phyloP scores from a whole-genome alignment of 163 green algal species.

The Scenedesmus sp. region DNA sequence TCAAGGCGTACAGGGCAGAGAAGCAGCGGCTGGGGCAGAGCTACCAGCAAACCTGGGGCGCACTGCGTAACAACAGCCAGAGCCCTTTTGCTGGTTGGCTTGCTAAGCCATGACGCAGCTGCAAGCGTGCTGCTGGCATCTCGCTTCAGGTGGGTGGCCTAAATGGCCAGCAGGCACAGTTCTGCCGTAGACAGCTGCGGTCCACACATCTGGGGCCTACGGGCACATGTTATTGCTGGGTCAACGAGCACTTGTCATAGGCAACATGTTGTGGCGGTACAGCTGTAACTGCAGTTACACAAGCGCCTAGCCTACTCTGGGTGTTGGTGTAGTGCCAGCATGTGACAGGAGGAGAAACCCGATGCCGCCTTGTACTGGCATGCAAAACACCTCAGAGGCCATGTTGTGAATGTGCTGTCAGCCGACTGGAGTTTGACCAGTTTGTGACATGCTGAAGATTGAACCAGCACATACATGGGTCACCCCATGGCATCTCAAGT shows the following conservation, averaged over 20 bases:
- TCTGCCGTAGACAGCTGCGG: neutral
- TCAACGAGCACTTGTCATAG: too few relatives aligned
- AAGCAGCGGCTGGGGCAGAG: neutral
- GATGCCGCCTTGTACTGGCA: too few relatives aligned
- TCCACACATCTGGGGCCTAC: too few relatives aligned
- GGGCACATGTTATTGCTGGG: too few relatives aligned
- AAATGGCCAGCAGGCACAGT: neutral
- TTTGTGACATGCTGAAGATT: neutral
- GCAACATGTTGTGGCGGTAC: too few relatives aligned
- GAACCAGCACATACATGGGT: neutral
- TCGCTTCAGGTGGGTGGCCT: neutral
- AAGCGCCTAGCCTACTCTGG: neutral
- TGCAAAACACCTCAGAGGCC: too few relatives aligned
- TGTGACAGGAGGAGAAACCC: too few relatives aligned
- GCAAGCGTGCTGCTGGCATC: neutral
- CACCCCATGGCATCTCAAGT: neutral
- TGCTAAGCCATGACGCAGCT: neutral
- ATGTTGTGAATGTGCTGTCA: too few relatives aligned
- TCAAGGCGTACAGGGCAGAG: neutral
- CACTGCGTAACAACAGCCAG: neutral
- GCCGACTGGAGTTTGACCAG: slow-evolving; percentile 3
- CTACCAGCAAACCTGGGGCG: neutral
- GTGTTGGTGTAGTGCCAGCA: neutral
- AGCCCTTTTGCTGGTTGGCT: slow-evolving; percentile 23
- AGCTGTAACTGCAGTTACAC: too few relatives aligned